Evolutionary conservation across 495 filamentous ascomycete species (phyloP), one percentile per base, ranked within the genome.

Genomic region (Aspergillus sclerotiicarbonarius): DNA sequence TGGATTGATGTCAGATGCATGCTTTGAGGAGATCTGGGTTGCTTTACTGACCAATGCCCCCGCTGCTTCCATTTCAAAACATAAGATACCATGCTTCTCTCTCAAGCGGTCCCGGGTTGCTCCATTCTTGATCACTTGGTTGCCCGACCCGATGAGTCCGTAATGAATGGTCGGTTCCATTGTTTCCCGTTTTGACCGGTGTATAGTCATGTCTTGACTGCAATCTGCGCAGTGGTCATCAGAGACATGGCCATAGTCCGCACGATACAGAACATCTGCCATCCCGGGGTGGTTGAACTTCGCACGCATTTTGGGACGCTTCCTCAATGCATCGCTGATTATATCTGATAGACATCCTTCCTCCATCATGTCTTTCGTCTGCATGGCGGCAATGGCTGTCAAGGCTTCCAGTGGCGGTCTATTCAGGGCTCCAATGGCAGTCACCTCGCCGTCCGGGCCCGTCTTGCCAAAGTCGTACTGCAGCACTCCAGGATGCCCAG

Each of bases 381-480:
- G 25, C n/a, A 77, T 47, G 7, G 57, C 62, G 8, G 33, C 31
- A 4, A 75, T 16, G 0, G 71, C 69, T 16, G 56, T 68, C 19
- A 72, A 56, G 8, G 76, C 48, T 3, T 61, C 31, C 7, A 18
- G 41, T 8, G 71, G 71, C 21, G 72, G 73, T 41, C 65, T 62
- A 43, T 75, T 71, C n/a, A 78, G 47, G 2, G 56, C 51, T 0
- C 73, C 71, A 25, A 67, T 80, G 18, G 62, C 64, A 49, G 54
- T 32, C 50, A 79, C 74, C 10, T 48, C 13, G 9, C 66, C 66
- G 7, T 58, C 62, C 3, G 45, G 25, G 9, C 56, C 3, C 4
- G 62, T 61, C 43, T 77, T 78, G 6, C 75, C 76, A 43, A 65
- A 65, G 35, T 73, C 70, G 53, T 70, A 73, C 45, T 73, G 71